Percentiles rank a stretch among this genome's conserved stretches.
Evolutionary conservation across 23 red algal genomes (phyloP).

Genomic region (Gracilaria gracilis): DNA sequence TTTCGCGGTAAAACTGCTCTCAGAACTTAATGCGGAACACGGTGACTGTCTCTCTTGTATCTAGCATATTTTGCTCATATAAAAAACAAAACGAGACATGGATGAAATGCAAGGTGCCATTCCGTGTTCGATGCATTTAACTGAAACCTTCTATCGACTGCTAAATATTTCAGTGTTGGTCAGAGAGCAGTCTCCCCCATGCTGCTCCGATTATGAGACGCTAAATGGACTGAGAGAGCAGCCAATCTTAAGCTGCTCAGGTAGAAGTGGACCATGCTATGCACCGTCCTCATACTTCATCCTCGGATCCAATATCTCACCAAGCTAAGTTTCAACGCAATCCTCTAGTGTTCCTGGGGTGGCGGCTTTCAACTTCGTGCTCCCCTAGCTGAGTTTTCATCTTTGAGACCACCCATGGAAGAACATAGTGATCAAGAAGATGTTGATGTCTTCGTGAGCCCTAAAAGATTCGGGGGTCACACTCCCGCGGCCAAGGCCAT

Average conservation of each 20-base stretch:
- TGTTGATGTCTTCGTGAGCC: conserved; percentile 63
- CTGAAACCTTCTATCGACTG: background rate
- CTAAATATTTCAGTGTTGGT: background rate
- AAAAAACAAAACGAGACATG: background rate
- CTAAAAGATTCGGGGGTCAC: conserved; percentile 46
- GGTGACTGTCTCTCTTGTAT: background rate
- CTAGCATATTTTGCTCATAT: background rate
- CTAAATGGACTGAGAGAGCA: background rate
- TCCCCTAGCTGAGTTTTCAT: background rate
- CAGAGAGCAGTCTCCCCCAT: background rate
- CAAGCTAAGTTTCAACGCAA: background rate
- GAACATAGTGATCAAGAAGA: conserved; percentile 56
- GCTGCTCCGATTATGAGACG: background rate
- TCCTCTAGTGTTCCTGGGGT: background rate
- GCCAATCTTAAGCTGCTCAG: background rate
- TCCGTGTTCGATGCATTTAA: background rate
- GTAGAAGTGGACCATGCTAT: background rate
- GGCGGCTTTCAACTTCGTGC: no score
- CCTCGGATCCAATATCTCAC: background rate
- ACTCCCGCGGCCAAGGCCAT: conserved; percentile 58
- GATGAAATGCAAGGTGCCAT: conserved; percentile 28
- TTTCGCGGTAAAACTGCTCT: conserved; percentile 9
- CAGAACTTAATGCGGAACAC: background rate
- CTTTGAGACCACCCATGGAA: background rate
- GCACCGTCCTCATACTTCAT: background rate